Base-by-base conservation (phyloP, 1,284 basidiomycete genomes). In the Anthracocystis walkeri region DNA sequence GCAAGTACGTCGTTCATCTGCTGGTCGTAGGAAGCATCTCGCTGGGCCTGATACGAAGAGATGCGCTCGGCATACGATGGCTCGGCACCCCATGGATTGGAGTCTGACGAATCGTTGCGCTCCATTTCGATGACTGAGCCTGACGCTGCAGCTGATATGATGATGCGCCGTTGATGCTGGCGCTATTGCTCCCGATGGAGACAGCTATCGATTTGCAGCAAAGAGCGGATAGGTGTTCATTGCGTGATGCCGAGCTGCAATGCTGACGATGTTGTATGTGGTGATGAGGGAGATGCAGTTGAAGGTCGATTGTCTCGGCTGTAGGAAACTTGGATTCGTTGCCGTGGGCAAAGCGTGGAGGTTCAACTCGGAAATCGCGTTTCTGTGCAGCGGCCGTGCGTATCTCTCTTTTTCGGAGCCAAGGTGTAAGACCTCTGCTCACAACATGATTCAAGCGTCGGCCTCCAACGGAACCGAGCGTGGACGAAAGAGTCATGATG, bases 31-130 rank as follows among this genome's bases (percentile, higher is more conserved):
- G 41, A 23, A 5, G 51, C 58, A 23, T 62, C 38, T 40, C 58
- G 62, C n/a, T 70, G 45, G 3, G 40, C 23, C 7, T 66, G 62
- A 12, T 51, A 69, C 2, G 72, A 58, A 2, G 52, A 42, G 3
- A 59, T 25, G 8, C 72, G 62, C 25, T 75, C 58, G 2, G 53
- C 55, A 40, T 59, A 66, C 10, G 66, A 70, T 6, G 72, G 66
- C 45, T 65, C 59, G 5, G 63, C 29, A 4, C 63, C 72, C 72
- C 72, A 75, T 16, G 72, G 72, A 49, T 74, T 74, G 18, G 63
- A 71, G 14, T 65, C 63, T 33, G 49, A 25, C 5, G 68, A 55
- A 12, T 61, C 50, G 58, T 65, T 61, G 49, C 54, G 57, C 54
- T 65, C 57, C 69, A 72, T 49, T 20, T 20, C 18, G 48, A 31